Evolutionary conservation across 805 yeast genomes (phyloP), one percentile per base, ranked within the genome.

Genomic region (Teunomyces kruisii): DNA sequence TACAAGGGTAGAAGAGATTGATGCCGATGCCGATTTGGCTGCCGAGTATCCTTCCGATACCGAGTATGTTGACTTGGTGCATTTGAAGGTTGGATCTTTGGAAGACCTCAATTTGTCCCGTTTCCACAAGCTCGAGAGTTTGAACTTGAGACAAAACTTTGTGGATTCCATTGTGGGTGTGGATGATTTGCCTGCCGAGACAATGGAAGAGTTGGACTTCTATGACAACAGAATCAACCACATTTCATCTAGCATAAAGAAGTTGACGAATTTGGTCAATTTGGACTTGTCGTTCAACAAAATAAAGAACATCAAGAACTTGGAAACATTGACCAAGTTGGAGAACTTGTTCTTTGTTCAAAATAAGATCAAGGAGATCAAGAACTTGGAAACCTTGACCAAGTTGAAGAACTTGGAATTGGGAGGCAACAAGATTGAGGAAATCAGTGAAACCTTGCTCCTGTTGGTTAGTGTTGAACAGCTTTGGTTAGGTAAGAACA

Each of bases 401-500:
- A 72, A 79, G 14, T 65, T 94, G 51, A 77, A 67, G 42, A 86
- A 85, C 53, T 68, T 94, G 44, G 99, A 94, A 65, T 73, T 94
- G 32, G 99, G 98, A 9, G 99, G 97, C 17, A 94, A 94, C 65
- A 75, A 81, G 46, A 76, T 89, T 38, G 74, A 79, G 36, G 63
- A 56, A 32, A 81, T 86, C 37, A 59, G 70, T 26, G 85, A 81
- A 50, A 79, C 80, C 32, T 60, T 91, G 53, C 74, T 75, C 15
- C 64, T 67, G 0, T 69, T 92, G 47, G 68, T 65, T 0, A 78
- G 75, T 40, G 67, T 94, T 36, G 79, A 80, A 51, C 86, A 91
- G 59, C 70, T 94, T 38, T 94, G 98, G 99, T 72, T 94, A 33
- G 99, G 98, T 38, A 89, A 90, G 59, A 94, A 94, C 65, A 77